Conservation (phyloP, 148 eudicot species). For the Fallopia convolvulus region DNA sequence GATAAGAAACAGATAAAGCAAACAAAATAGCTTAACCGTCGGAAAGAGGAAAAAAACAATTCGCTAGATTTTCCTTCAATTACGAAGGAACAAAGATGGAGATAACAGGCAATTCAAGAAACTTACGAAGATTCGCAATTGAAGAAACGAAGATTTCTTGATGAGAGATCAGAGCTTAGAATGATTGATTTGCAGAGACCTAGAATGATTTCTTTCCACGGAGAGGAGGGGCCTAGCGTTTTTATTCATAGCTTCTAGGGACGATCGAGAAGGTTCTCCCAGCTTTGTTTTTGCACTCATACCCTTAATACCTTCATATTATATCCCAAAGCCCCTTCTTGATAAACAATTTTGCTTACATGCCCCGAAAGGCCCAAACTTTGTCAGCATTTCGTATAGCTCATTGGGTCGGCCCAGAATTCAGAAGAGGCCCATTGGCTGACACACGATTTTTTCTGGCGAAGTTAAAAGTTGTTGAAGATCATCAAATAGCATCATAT, state of each 20-base stretch:
- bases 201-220: background rate
- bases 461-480: too few relatives aligned
- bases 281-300: background rate
- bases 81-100: background rate
- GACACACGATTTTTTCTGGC: background rate
- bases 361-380: background rate
- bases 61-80: background rate
- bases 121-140: background rate
- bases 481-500: too few relatives aligned
- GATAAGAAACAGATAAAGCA: background rate
- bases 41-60: background rate
- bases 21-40: background rate
- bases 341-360: background rate
- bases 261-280: slow-evolving; percentile 13
- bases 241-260: background rate
- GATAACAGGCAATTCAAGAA: background rate
- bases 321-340: background rate
- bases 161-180: background rate
- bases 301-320: background rate
- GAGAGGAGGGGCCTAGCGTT: background rate
- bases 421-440: background rate
- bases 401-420: background rate
- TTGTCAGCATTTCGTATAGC: background rate
- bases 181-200: slow-evolving; percentile 4
- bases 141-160: background rate